Percentiles rank a stretch among this genome's conserved stretches.
phyloP scores from a whole-genome alignment of 192 early-diverging fungal species.

The Backusella macrospora region DNA sequence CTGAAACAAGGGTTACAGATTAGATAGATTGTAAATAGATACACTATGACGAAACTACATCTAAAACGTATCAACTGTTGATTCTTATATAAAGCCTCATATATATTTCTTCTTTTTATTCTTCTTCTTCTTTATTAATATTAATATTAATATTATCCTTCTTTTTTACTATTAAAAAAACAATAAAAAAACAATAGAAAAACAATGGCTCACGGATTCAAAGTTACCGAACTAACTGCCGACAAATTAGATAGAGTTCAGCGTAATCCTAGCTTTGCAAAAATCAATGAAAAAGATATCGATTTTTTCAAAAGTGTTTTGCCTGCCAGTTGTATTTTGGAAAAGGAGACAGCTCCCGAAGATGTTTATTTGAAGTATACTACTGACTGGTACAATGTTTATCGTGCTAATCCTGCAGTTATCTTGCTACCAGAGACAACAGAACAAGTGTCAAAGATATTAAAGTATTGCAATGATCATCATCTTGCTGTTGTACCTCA shows the following conservation, averaged over 20 bases:
- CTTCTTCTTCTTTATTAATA: too few relatives aligned
- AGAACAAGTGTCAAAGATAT: slow-evolving; percentile 77
- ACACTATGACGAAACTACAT: too few relatives aligned
- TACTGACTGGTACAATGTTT: slow-evolving; percentile 92
- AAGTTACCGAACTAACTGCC: slow-evolving; percentile 33
- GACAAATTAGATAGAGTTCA: slow-evolving; percentile 47
- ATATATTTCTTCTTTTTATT: too few relatives aligned
- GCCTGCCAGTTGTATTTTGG: slow-evolving; percentile 35
- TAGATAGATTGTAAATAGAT: too few relatives aligned
- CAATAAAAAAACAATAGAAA: too few relatives aligned
- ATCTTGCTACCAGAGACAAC: slow-evolving; percentile 80
- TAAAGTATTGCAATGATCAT: slow-evolving; percentile 84
- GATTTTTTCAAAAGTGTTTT: slow-evolving; percentile 57
- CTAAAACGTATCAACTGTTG: too few relatives aligned
- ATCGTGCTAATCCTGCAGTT: slow-evolving; percentile 68
- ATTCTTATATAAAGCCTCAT: too few relatives aligned
- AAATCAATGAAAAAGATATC: slow-evolving; percentile 52
- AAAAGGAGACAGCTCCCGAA: slow-evolving; percentile 45
- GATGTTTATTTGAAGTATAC: slow-evolving; percentile 63
- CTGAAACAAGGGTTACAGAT: too few relatives aligned
- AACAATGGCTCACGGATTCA: slow-evolving; percentile 24
- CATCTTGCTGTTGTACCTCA: slow-evolving; percentile 94
- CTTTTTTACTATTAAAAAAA: too few relatives aligned
- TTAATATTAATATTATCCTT: too few relatives aligned
- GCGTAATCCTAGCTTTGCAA: slow-evolving; percentile 41